Conservation (phyloP, 2,329 filamentous ascomycete species). For the Pseudogymnoascus sp. region DNA sequence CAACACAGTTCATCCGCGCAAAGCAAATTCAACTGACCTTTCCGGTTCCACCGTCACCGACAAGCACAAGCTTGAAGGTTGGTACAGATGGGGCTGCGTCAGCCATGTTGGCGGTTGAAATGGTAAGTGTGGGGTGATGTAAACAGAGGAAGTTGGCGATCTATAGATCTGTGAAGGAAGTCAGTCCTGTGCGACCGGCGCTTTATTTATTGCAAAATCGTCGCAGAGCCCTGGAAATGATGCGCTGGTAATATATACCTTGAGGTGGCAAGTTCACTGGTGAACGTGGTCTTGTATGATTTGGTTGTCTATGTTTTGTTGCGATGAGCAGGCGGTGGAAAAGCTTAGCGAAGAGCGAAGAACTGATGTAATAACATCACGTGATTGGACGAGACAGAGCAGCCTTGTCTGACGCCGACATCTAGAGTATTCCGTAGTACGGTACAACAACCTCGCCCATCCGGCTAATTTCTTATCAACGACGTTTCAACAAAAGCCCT, state of each 20-base stretch:
- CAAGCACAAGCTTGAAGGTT: constrained; percentile 99
- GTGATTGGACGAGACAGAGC: neutral
- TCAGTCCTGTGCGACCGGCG: neutral
- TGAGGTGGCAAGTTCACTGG: constrained; percentile 20
- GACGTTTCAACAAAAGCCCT: neutral
- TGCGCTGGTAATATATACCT: constrained; percentile 10
- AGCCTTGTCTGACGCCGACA: neutral
- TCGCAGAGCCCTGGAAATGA: neutral
- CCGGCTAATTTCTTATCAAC: neutral
- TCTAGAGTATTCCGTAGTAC: neutral
- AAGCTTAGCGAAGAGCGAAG: constrained; percentile 15
- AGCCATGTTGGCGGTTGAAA: constrained; percentile 52
- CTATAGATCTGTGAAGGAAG: constrained; percentile 7
- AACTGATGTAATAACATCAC: constrained; percentile 13
- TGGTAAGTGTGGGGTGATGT: constrained; percentile 21
- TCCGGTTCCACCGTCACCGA: constrained; percentile 98
- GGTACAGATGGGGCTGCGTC: constrained; percentile 49
- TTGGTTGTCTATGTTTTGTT: constrained; percentile 30
- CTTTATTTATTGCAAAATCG: constrained; percentile 12
- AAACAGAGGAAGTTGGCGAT: constrained; percentile 21
- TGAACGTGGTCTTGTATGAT: constrained; percentile 30
- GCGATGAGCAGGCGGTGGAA: constrained; percentile 15
- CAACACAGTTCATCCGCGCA: neutral
- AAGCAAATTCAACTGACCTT: constrained; percentile 62
- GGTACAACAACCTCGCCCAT: neutral